phyloP scores from a whole-genome alignment of 352 stramenopile genomes.

The Plasmopara halstedii region DNA sequence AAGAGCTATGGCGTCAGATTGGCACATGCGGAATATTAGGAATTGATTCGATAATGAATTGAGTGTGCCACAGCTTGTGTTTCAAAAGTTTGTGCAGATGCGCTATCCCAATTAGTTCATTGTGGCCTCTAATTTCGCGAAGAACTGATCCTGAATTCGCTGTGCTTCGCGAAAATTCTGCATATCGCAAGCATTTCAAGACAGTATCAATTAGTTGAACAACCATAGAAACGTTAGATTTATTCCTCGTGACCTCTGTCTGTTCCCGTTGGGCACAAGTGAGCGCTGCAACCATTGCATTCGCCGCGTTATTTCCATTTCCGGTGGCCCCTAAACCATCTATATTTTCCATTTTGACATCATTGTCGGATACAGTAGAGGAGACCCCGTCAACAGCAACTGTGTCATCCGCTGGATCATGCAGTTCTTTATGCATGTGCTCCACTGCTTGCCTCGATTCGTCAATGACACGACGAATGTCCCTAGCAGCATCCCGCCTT shows the following conservation, averaged over 20 bases:
- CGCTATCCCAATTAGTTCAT: slow-evolving; percentile 16
- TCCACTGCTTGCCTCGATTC: slow-evolving; percentile 55
- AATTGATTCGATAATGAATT: no score
- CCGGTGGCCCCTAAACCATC: slow-evolving; percentile 9
- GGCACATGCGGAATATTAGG: neutral
- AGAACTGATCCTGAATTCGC: slow-evolving; percentile 63
- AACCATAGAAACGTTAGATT: neutral
- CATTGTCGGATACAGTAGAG: slow-evolving; percentile 12
- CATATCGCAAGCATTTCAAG: slow-evolving; percentile 2
- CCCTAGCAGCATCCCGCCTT: slow-evolving; percentile 53
- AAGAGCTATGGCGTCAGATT: neutral
- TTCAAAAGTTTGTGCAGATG: no score
- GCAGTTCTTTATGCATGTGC: slow-evolving; percentile 47
- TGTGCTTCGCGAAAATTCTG: slow-evolving; percentile 41
- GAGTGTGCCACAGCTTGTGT: no score
- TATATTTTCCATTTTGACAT: slow-evolving; percentile 53
- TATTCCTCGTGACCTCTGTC: slow-evolving; percentile 18
- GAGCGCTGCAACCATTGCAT: slow-evolving; percentile 3
- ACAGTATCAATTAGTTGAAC: slow-evolving; percentile 1
- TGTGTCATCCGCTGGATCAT: slow-evolving; percentile 41
- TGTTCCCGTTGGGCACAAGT: slow-evolving; percentile 32
- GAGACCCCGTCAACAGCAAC: slow-evolving; percentile 10
- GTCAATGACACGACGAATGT: slow-evolving; percentile 73
- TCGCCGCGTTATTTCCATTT: slow-evolving; percentile 5
- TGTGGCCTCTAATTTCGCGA: slow-evolving; percentile 42